These are phyloP conservation scores for Mesotaenium endlicherianum DNA, from an alignment of 139 green algal species.

Conservation along the genomic window DNA sequence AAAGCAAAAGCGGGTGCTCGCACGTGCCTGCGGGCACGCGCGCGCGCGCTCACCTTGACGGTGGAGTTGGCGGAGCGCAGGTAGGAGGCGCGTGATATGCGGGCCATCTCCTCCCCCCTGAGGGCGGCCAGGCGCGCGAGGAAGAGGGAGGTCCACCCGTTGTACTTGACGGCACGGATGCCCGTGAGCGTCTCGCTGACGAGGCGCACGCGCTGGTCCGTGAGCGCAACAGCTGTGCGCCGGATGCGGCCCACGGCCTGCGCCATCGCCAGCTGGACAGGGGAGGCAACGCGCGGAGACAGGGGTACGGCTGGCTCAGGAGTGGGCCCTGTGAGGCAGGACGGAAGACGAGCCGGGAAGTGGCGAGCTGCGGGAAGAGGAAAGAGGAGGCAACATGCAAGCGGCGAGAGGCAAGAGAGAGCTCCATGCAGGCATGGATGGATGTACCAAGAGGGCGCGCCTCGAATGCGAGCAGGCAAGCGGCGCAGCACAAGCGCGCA, in stretches of 20 bases:
- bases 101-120: constrained; percentile 11
- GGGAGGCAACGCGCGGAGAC: no score
- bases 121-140: constrained; percentile 12
- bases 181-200: constrained; percentile 30
- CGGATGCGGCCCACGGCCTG: constrained; percentile 1
- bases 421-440: no score
- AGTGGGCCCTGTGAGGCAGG: no score
- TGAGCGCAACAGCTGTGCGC: constrained; percentile 15
- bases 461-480: no score
- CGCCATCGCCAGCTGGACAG: constrained; percentile 27
- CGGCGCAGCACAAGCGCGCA: no score
- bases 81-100: constrained; percentile 24
- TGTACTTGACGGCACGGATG: constrained; percentile 41
- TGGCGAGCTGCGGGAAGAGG: no score
- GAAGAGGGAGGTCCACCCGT: constrained; percentile 25
- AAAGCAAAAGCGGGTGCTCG: neutral
- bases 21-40: no score
- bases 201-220: constrained; percentile 22
- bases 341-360: no score
- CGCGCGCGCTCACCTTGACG: constrained; percentile 9
- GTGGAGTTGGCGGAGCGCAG: constrained; percentile 39
- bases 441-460: no score
- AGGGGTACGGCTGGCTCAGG: no score
- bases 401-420: no score
- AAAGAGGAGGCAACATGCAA: no score